Conservation (phyloP, 768 basidiomycete genomes). For the Clitopilus passeckerianus region DNA sequence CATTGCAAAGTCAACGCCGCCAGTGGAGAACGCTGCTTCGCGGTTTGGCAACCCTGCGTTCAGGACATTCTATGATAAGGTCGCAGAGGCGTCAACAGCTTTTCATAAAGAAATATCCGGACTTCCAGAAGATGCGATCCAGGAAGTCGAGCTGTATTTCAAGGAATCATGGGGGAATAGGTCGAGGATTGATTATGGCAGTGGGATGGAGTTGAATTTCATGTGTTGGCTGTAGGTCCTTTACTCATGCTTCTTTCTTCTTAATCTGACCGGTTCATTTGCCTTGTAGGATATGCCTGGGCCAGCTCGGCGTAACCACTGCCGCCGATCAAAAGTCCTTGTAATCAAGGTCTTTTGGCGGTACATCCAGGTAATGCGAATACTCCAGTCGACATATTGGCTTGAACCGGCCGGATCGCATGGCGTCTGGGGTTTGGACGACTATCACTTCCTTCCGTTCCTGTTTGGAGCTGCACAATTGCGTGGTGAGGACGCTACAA, state of each 20-base stretch:
- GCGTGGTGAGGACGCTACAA: conserved; percentile 30
- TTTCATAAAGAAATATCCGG: conserved; percentile 58
- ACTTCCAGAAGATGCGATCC: conserved; percentile 50
- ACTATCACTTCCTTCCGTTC: conserved; percentile 95
- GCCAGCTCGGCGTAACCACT: conserved; percentile 59
- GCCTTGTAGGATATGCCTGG: conserved; percentile 69
- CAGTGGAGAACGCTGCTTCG: conserved; percentile 86
- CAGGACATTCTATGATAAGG: conserved; percentile 81
- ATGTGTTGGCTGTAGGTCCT: conserved; percentile 86
- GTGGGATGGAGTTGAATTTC: conserved; percentile 98
- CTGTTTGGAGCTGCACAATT: conserved; percentile 83
- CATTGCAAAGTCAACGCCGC: conserved; percentile 67
- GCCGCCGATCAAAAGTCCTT: conserved; percentile 68
- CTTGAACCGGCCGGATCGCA: conserved; percentile 98
- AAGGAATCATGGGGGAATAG: conserved; percentile 88
- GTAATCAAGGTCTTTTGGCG: conserved; percentile 89
- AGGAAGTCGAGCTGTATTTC: conserved; percentile 80
- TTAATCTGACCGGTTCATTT: not conserved
- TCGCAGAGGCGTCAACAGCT: conserved; percentile 54
- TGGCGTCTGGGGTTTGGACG: conserved; percentile 96
- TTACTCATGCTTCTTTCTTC: not conserved
- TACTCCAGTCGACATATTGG: conserved; percentile 93
- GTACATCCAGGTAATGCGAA: conserved; percentile 80
- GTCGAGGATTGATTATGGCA: conserved; percentile 95
- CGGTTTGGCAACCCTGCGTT: conserved; percentile 98